A percentile compares a stretch with the other conserved stretches of the same genome.
phyloP scores from a whole-genome alignment of 2,329 filamentous ascomycete genomes.

The Pestalotiopsis sp. region DNA sequence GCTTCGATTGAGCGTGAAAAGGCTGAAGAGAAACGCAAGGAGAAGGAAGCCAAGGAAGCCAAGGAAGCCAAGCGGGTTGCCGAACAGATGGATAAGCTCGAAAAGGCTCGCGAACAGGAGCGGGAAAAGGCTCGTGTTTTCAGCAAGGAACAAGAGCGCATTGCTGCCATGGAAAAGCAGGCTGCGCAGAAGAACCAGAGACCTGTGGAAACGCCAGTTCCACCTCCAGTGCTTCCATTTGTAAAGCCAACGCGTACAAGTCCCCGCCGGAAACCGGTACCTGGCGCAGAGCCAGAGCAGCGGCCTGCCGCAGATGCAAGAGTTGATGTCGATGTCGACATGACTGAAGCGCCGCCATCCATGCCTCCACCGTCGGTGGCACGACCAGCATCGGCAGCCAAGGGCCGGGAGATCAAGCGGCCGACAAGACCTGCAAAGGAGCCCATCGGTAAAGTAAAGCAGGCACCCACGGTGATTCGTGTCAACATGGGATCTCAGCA shows the following conservation, averaged over 20 bases:
- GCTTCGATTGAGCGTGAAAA: conserved; percentile 64
- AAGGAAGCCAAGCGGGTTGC: conserved; percentile 65
- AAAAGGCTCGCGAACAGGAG: conserved; percentile 71
- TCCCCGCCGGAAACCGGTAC: conserved; percentile 49
- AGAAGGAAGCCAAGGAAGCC: conserved; percentile 63
- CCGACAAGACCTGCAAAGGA: conserved; percentile 67
- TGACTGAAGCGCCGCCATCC: conserved; percentile 54
- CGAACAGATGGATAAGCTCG: conserved; percentile 64
- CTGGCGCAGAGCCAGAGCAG: conserved; percentile 28
- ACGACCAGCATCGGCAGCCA: conserved; percentile 49
- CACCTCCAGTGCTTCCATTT: conserved; percentile 32
- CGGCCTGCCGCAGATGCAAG: conserved; percentile 33
- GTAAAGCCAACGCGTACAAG: conserved; percentile 51
- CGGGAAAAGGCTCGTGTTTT: conserved; percentile 66
- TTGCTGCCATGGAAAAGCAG: conserved; percentile 56
- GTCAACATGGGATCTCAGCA: conserved; percentile 70
- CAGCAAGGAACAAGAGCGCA: conserved; percentile 59
- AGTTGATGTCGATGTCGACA: conserved; percentile 50
- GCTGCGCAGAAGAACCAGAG: conserved; percentile 56
- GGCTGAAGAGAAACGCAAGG: conserved; percentile 63
- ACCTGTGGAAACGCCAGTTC: conserved; percentile 24
- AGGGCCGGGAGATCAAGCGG: conserved; percentile 58
- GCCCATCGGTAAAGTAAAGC: conserved; percentile 58
- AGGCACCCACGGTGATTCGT: conserved; percentile 71
- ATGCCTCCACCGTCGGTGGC: conserved; percentile 66